Conservation (phyloP, 495 filamentous ascomycete species). For the Tuber umbilicatum region DNA sequence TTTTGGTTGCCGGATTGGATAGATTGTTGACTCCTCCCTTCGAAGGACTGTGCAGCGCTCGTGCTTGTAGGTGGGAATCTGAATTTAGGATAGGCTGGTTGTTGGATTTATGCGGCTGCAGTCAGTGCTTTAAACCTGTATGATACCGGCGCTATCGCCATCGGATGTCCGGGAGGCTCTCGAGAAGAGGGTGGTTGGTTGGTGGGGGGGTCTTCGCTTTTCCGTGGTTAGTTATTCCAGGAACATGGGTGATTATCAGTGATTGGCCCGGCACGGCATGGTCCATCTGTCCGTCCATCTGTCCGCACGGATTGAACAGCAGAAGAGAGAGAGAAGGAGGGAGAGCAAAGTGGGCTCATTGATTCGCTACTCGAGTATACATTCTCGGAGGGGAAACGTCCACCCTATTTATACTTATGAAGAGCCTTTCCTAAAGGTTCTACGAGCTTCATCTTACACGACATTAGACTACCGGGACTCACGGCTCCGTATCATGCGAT, state of each 20-base stretch:
- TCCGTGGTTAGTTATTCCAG: neutral
- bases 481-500: too few relatives aligned
- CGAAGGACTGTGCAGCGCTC: too few relatives aligned
- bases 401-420: neutral
- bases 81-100: constrained; percentile 1
- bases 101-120: constrained; percentile 1
- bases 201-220: neutral
- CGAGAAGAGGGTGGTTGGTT: neutral
- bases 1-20: neutral
- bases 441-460: neutral
- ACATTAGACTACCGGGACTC: too few relatives aligned
- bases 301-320: neutral
- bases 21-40: too few relatives aligned
- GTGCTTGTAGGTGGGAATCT: too few relatives aligned
- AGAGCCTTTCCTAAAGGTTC: neutral
- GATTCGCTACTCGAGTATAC: neutral
- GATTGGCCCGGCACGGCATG: too few relatives aligned
- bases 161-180: neutral
- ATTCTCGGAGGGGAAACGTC: neutral
- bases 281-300: too few relatives aligned
- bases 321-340: neutral
- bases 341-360: neutral
- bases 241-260: too few relatives aligned
- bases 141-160: too few relatives aligned
- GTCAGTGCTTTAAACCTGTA: too few relatives aligned